A percentile compares a stretch with the other conserved stretches of the same genome.
Evolutionary conservation across 2,329 filamentous ascomycete species (phyloP).

Genomic region (Rutstroemia sp.): DNA sequence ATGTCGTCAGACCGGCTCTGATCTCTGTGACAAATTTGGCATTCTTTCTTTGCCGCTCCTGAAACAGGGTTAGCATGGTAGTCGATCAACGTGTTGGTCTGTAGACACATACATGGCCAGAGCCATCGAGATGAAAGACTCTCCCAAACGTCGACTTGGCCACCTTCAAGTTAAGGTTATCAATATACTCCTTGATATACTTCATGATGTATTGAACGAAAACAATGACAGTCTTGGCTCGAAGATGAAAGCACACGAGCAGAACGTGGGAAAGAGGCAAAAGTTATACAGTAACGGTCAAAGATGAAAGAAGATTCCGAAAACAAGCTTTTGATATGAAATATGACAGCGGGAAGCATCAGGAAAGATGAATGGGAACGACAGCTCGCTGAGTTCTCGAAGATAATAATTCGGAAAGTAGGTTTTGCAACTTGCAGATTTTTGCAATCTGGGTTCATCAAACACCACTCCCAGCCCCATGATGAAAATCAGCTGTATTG

Average conservation of each 20-base stretch:
- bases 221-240: background rate
- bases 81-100: background rate
- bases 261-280: slow-evolving; percentile 16
- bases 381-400: background rate
- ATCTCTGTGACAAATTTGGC: slow-evolving; percentile 71
- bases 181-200: slow-evolving; percentile 4
- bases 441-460: background rate
- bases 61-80: background rate
- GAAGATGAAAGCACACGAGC: slow-evolving; percentile 9
- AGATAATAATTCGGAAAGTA: slow-evolving; percentile 7
- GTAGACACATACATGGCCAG: slow-evolving; percentile 52
- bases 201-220: background rate
- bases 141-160: slow-evolving; percentile 44
- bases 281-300: slow-evolving; percentile 15
- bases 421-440: background rate
- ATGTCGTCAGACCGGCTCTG: slow-evolving; percentile 72
- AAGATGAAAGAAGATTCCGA: background rate
- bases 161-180: slow-evolving; percentile 31
- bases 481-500: background rate
- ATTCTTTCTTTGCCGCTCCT: slow-evolving; percentile 61
- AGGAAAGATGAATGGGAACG: background rate
- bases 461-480: background rate
- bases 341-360: slow-evolving; percentile 8
- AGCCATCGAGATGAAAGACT: slow-evolving; percentile 59
- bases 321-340: slow-evolving; percentile 6